Percentiles rank a stretch among this genome's conserved stretches.
Evolutionary conservation across 495 filamentous ascomycete genomes (phyloP).

Genomic region (Talaromyces wortmannii): DNA sequence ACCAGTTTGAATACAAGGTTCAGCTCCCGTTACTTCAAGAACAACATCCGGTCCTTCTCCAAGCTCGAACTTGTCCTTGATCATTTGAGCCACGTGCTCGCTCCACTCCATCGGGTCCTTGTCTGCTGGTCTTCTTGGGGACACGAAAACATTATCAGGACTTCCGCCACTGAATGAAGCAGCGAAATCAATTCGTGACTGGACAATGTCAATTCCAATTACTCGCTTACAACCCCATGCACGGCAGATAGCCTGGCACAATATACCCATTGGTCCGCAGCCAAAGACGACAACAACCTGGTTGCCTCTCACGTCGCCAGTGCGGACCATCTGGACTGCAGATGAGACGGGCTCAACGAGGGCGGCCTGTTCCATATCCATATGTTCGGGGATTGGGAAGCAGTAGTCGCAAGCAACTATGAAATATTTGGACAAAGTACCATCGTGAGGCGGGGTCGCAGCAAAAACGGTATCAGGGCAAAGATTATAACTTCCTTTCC

Average conservation of each 20-base stretch:
- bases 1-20: slow-evolving; percentile 65
- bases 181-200: slow-evolving; percentile 64
- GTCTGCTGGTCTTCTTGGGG: slow-evolving; percentile 21
- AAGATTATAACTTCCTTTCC: slow-evolving; percentile 33
- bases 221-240: slow-evolving; percentile 70
- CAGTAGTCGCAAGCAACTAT: slow-evolving; percentile 69
- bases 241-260: slow-evolving; percentile 68
- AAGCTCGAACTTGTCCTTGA: slow-evolving; percentile 36
- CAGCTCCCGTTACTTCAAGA: slow-evolving; percentile 83
- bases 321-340: slow-evolving; percentile 69
- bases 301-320: slow-evolving; percentile 64
- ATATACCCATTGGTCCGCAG: slow-evolving; percentile 77
- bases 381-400: slow-evolving; percentile 65
- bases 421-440: slow-evolving; percentile 77
- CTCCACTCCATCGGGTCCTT: slow-evolving; percentile 38
- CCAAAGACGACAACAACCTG: slow-evolving; percentile 77
- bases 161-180: slow-evolving; percentile 52
- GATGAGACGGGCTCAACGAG: slow-evolving; percentile 78
- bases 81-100: slow-evolving; percentile 53
- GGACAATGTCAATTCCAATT: slow-evolving; percentile 71
- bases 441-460: slow-evolving; percentile 74
- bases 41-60: slow-evolving; percentile 63
- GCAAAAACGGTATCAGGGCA: slow-evolving; percentile 71
- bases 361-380: slow-evolving; percentile 74
- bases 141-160: slow-evolving; percentile 53